A percentile compares a stretch with the other conserved stretches of the same genome.
Evolutionary conservation across 306 rosid species (phyloP).

Genomic region (Hippophae gyantsensis): DNA sequence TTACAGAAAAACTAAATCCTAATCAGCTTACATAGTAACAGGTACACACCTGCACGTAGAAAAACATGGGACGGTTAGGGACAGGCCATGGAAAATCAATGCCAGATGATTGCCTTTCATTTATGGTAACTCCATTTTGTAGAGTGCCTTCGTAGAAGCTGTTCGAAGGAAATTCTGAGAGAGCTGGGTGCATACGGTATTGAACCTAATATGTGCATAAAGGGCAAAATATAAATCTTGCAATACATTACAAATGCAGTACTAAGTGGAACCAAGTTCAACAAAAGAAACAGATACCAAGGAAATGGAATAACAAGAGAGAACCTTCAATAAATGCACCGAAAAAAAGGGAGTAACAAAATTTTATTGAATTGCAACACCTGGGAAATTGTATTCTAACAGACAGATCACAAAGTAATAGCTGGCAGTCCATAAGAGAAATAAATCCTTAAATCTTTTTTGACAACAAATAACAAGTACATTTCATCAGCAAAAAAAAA

Average conservation of each 20-base stretch:
- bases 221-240: conserved; percentile 3
- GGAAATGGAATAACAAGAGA: too few relatives aligned
- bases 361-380: too few relatives aligned
- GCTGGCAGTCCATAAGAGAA: too few relatives aligned
- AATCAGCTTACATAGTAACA: not conserved
- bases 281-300: too few relatives aligned
- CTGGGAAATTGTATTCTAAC: too few relatives aligned
- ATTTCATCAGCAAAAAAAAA: too few relatives aligned
- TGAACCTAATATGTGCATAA: conserved; percentile 49
- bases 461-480: too few relatives aligned
- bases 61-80: conserved; percentile 97
- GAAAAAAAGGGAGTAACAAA: too few relatives aligned
- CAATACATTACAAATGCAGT: not conserved
- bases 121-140: conserved; percentile 95
- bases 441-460: too few relatives aligned
- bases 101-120: conserved; percentile 90
- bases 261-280: too few relatives aligned
- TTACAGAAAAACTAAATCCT: not conserved
- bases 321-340: too few relatives aligned
- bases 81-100: conserved; percentile 99
- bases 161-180: conserved; percentile 96
- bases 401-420: too few relatives aligned
- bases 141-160: conserved; percentile 98
- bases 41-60: conserved; percentile 80
- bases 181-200: conserved; percentile 98